Evolutionary conservation across 2,329 filamentous ascomycete genomes (phyloP).

Genomic region (Stemphylium vesicarium): DNA sequence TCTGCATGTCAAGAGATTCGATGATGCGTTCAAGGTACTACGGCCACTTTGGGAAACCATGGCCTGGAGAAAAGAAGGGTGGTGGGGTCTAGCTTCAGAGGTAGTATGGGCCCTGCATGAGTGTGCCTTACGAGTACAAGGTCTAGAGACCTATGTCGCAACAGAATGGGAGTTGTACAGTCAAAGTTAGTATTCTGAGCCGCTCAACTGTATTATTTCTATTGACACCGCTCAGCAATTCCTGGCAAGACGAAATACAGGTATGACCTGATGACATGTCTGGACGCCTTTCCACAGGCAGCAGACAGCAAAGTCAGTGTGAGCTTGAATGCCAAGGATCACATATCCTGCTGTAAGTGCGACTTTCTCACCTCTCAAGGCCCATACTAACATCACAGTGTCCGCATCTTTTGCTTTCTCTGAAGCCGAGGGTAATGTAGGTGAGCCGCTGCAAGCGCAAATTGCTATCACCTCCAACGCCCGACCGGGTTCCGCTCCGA

Average conservation of each 20-base stretch:
- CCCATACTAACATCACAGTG: slow-evolving; percentile 47
- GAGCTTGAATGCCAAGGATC: slow-evolving; percentile 56
- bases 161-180: slow-evolving; percentile 64
- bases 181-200: slow-evolving; percentile 28
- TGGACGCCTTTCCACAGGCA: slow-evolving; percentile 49
- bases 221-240: slow-evolving; percentile 37
- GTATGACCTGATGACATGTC: slow-evolving; percentile 56
- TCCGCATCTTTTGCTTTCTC: slow-evolving; percentile 61
- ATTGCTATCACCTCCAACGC: slow-evolving; percentile 59
- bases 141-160: slow-evolving; percentile 57
- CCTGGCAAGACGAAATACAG: slow-evolving; percentile 42
- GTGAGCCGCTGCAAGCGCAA: slow-evolving; percentile 64
- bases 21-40: slow-evolving; percentile 59
- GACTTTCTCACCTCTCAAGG: slow-evolving; percentile 35
- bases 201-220: too few species aligned
- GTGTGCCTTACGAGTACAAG: slow-evolving; percentile 55
- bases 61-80: slow-evolving; percentile 66
- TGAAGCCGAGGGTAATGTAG: slow-evolving; percentile 63
- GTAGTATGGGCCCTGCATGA: slow-evolving; percentile 62
- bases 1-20: slow-evolving; percentile 57
- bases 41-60: slow-evolving; percentile 61
- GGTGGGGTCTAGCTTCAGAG: slow-evolving; percentile 63
- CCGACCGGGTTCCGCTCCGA: slow-evolving; percentile 52
- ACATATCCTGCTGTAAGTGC: slow-evolving; percentile 58
- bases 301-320: slow-evolving; percentile 51